A percentile compares a stretch with the other conserved stretches of the same genome.
These are phyloP conservation scores for Dryas alaskensis DNA, from an alignment of 306 rosid genomes.

Conservation along the genomic window DNA sequence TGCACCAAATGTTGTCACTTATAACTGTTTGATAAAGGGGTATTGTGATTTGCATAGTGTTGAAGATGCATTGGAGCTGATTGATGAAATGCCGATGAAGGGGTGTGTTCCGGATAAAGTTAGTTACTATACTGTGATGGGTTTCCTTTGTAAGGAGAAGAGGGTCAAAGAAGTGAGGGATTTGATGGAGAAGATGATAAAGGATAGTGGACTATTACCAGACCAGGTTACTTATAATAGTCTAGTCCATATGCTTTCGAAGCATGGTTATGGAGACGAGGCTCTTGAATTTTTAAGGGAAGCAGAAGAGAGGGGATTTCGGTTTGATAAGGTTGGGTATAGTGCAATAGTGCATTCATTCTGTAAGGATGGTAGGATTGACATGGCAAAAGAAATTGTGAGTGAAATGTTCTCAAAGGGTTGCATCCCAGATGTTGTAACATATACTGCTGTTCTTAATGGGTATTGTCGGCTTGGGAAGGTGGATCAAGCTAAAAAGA, in stretches of 20 bases:
- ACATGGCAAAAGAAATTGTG: constrained; percentile 64
- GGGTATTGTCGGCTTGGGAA: constrained; percentile 72
- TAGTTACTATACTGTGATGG: constrained; percentile 81
- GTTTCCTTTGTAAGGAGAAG: constrained; percentile 62
- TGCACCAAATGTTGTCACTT: constrained; percentile 60
- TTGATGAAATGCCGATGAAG: constrained; percentile 57
- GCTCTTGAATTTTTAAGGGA: constrained; percentile 69
- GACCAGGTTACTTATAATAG: constrained; percentile 84
- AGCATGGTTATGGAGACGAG: constrained; percentile 70
- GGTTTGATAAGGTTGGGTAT: constrained; percentile 75
- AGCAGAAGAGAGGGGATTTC: constrained; percentile 65
- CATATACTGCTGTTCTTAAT: constrained; percentile 67
- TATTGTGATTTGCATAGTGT: constrained; percentile 56
- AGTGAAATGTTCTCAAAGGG: constrained; percentile 62
- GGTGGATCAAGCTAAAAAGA: constrained; percentile 78
- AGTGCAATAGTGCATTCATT: constrained; percentile 81
- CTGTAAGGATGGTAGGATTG: constrained; percentile 60
- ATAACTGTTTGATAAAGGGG: constrained; percentile 80
- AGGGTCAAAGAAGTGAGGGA: constrained; percentile 54
- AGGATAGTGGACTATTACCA: constrained; percentile 45
- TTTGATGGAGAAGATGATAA: constrained; percentile 59
- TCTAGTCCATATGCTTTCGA: constrained; percentile 64
- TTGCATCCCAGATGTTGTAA: constrained; percentile 83
- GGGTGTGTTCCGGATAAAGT: constrained; percentile 77
- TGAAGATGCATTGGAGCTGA: constrained; percentile 62